Base-by-base conservation (phyloP, 805 yeast genomes). In the Saccharomycopsis fermentans region DNA sequence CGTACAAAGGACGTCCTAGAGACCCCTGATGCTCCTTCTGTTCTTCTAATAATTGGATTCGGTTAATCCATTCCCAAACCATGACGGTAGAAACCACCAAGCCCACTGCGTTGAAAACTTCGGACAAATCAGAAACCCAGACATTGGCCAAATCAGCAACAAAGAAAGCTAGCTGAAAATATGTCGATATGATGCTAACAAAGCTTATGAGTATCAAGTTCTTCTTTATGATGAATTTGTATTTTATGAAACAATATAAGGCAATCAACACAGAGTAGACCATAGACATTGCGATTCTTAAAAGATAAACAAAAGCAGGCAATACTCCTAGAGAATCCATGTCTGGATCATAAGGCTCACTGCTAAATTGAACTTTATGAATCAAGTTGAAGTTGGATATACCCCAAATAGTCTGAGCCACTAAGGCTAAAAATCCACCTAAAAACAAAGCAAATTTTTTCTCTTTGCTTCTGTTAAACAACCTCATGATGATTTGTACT, bases 61-160 rank as follows among this genome's bases (percentile, higher is more conserved):
- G 75, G 66, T 86, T 87, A 61, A 86, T 78, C 92, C 95, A 89
- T 69, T 87, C 95, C 94, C 95, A 87, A 0, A 87, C 87, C 11
- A 85, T 77, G 6, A 86, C 86, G 34, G 88, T 86, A 37, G 88
- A 79, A 21, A 85, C 74, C 8, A 86, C 80, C 67, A 84, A 85
- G n/a, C 85, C 79, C 1, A 87, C 83, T 19, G 87, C 79, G 51
- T 86, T 83, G 69, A 87, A 86, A 51, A 87, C 74, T 66, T 87
- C 92, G 21, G 90, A 82, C 55, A 87, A 73, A 62, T 84, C 86
- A 59, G 79, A 79, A n/a, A 84, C 82, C 87, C 90, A 88, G 5
- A 83, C 76, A 67, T 82, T 83, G 0, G 91, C 78, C 2, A 88
- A 81, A 71, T 87, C 96, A 4, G 90, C 86, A 54, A 88, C 76